phyloP scores from a whole-genome alignment of 2,329 filamentous ascomycete species.

The Aspergillus sp. region DNA sequence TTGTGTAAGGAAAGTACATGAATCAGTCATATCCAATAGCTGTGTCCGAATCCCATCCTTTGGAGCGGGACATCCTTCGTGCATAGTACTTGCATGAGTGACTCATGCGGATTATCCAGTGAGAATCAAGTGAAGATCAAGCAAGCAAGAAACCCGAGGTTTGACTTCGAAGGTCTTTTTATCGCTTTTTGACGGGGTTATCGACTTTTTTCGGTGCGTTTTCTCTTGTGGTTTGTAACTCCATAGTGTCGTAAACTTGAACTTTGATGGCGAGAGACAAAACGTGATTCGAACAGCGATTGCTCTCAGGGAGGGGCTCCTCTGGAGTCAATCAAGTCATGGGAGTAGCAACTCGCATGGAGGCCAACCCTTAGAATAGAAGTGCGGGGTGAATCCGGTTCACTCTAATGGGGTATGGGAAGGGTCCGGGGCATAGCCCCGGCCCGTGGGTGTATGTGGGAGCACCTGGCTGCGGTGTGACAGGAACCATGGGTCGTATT shows the following conservation, averaged over 20 bases:
- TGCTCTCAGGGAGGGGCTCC: background rate
- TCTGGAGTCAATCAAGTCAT: constrained; percentile 3
- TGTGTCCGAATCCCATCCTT: background rate
- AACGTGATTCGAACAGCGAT: background rate
- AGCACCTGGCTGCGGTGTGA: constrained; percentile 16
- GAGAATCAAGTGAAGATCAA: constrained; percentile 4
- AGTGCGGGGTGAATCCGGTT: constrained; percentile 15
- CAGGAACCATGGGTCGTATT: constrained; percentile 5
- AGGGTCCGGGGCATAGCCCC: background rate
- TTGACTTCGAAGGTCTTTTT: background rate
- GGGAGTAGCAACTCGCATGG: constrained; percentile 12
- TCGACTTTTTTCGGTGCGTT: background rate
- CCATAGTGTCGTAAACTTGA: constrained; percentile 1
- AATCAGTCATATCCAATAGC: constrained; percentile 7
- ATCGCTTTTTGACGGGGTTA: background rate
- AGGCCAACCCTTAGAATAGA: constrained; percentile 12
- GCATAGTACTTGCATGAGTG: constrained; percentile 5
- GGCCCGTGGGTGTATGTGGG: background rate
- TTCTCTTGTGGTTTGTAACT: background rate
- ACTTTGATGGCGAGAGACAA: background rate
- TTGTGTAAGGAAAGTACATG: constrained; percentile 3
- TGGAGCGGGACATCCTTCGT: constrained; percentile 7
- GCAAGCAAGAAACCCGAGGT: background rate
- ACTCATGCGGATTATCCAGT: constrained; percentile 14
- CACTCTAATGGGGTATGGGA: constrained; percentile 6